Percentiles rank a stretch among this genome's conserved stretches.
phyloP scores from a whole-genome alignment of 2,329 filamentous ascomycete species.

The Trematosphaeria pertusa region DNA sequence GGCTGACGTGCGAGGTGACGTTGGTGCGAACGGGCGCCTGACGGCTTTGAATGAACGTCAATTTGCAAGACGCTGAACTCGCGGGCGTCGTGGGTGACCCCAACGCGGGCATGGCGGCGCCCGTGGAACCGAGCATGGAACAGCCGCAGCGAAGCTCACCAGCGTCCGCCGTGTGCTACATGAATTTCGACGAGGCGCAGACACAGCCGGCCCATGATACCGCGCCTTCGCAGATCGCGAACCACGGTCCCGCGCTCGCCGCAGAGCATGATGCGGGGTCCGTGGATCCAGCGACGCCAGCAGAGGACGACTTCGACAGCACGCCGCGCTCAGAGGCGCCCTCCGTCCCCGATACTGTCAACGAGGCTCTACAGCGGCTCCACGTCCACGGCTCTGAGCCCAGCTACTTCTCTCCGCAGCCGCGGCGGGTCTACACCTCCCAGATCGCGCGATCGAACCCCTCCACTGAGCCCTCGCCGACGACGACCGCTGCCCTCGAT shows the following conservation, averaged over 20 bases:
- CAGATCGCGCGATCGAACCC: conserved; percentile 38
- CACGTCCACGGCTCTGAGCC: conserved; percentile 36
- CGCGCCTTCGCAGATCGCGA: conserved; percentile 11
- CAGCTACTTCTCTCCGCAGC: conserved; percentile 49
- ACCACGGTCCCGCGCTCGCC: conserved; percentile 17
- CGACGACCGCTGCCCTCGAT: no score
- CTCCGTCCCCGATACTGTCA: conserved; percentile 33
- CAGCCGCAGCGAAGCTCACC: conserved; percentile 27
- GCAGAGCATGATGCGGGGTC: conserved; percentile 6
- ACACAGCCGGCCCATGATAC: conserved; percentile 14
- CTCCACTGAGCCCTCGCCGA: conserved; percentile 42
- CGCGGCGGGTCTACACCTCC: conserved; percentile 42
- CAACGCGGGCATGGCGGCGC: conserved; percentile 31
- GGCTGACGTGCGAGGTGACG: conserved; percentile 29
- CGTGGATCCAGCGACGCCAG: conserved; percentile 5
- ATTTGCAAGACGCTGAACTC: conserved; percentile 29
- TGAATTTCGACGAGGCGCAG: conserved; percentile 20
- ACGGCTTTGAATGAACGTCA: conserved; percentile 19
- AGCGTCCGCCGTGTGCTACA: conserved; percentile 36
- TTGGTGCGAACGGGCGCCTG: conserved; percentile 22
- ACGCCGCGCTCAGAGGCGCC: conserved; percentile 52
- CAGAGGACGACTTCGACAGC: conserved; percentile 41
- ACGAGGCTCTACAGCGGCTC: conserved; percentile 24
- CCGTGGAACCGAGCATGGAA: conserved; percentile 12
- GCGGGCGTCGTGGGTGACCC: conserved; percentile 39